Evolutionary conservation across 2,329 filamentous ascomycete species (phyloP).

Genomic region (Colletotrichum euphorbiae): DNA sequence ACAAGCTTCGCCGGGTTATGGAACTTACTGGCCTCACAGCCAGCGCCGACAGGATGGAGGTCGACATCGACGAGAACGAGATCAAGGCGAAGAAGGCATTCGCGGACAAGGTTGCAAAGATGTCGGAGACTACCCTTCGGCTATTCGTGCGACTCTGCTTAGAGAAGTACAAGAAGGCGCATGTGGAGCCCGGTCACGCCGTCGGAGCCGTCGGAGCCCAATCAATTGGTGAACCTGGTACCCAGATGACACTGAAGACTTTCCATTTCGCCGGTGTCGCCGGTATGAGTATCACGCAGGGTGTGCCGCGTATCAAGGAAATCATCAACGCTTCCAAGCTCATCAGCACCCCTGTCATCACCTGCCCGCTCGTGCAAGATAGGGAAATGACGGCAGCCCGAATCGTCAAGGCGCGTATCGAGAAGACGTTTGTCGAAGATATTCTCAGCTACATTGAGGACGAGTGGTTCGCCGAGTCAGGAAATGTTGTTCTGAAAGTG

Average conservation of each 20-base stretch:
- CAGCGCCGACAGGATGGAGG: constrained; percentile 44
- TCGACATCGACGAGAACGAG: constrained; percentile 44
- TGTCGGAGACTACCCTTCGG: constrained; percentile 79
- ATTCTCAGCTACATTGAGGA: constrained; percentile 86
- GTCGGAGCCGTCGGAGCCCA: constrained; percentile 97
- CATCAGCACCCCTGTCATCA: constrained; percentile 95
- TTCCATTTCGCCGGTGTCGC: constrained; percentile 99
- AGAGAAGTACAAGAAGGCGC: constrained; percentile 89
- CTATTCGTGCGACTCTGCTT: constrained; percentile 86
- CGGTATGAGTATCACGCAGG: constrained; percentile 98
- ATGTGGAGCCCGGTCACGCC: constrained; percentile 93
- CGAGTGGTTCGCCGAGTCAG: constrained; percentile 82
- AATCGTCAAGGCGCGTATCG: constrained; percentile 91
- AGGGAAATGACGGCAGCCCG: constrained; percentile 82
- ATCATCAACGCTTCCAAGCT: constrained; percentile 98
- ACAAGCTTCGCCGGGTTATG: constrained; percentile 59
- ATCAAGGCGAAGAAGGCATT: constrained; percentile 52
- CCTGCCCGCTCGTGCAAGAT: constrained; percentile 83
- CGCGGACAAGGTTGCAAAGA: constrained; percentile 82
- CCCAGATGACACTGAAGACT: constrained; percentile 99
- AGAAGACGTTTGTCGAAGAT: constrained; percentile 92
- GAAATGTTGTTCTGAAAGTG: constrained; percentile 83
- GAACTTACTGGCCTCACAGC: constrained; percentile 33
- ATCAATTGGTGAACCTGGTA: constrained; percentile 97
- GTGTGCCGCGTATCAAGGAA: constrained; percentile 99